Percentiles rank a stretch among this genome's conserved stretches.
These are phyloP conservation scores for Sungouiella thailandica DNA, from an alignment of 805 yeast genomes.

Conservation along the genomic window DNA sequence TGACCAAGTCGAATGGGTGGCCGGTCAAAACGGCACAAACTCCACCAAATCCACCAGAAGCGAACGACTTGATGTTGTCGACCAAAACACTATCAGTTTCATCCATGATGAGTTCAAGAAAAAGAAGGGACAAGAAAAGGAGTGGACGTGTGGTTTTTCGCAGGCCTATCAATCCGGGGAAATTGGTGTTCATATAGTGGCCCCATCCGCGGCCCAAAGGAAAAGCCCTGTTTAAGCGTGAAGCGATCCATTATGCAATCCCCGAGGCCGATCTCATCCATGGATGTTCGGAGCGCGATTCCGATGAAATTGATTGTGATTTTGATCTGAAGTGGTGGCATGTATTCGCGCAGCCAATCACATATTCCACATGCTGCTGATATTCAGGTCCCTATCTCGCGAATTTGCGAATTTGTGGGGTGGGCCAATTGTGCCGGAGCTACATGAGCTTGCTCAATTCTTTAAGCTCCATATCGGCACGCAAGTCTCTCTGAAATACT, in stretches of 20 bases:
- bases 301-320: too few species aligned
- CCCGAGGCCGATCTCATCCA: too few species aligned
- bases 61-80: slow-evolving; percentile 82
- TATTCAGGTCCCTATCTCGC: too few species aligned
- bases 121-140: not conserved
- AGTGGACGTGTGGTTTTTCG: not conserved
- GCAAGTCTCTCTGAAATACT: slow-evolving; percentile 46
- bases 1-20: slow-evolving; percentile 92
- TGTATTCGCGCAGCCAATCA: too few species aligned
- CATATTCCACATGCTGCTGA: too few species aligned
- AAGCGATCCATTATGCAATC: too few species aligned
- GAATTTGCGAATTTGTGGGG: too few species aligned
- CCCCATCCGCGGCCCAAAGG: slow-evolving; percentile 1
- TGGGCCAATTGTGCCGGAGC: too few species aligned
- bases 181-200: slow-evolving; percentile 1
- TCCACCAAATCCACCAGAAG: slow-evolving; percentile 96
- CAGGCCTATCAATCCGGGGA: slow-evolving; percentile 8
- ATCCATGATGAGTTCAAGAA: slow-evolving; percentile 24
- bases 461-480: slow-evolving; percentile 47
- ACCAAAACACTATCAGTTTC: slow-evolving; percentile 45
- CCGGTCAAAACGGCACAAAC: slow-evolving; percentile 93
- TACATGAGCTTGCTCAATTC: slow-evolving; percentile 41
- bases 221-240: too few species aligned
- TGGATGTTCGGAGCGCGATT: too few species aligned
- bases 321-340: too few species aligned